A percentile compares a stretch with the other conserved stretches of the same genome.
Conservation (phyloP, 176 grass and related monocot species). For the Ananas comosus region DNA sequence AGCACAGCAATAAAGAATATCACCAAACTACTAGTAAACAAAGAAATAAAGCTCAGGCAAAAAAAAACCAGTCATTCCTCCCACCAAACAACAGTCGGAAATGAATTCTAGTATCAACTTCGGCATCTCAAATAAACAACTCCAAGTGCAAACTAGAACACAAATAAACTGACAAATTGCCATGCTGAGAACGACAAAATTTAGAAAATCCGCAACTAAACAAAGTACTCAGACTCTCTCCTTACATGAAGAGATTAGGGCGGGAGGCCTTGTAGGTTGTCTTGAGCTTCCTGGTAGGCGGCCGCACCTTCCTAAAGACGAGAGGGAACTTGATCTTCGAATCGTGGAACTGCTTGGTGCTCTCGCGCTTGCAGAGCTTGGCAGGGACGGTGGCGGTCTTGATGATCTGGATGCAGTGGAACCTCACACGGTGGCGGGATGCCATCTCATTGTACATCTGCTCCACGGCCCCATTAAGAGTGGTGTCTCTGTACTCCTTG, state of each 20-base stretch:
- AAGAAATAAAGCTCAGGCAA: no score
- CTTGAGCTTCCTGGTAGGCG: slow-evolving; percentile 64
- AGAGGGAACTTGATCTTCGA: slow-evolving; percentile 77
- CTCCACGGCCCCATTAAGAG: slow-evolving; percentile 67
- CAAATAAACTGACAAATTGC: no score
- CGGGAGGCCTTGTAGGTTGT: slow-evolving; percentile 71
- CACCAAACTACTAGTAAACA: no score
- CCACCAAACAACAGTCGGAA: no score
- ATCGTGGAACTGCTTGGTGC: slow-evolving; percentile 86
- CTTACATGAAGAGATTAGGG: slow-evolving; percentile 68
- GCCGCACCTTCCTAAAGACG: slow-evolving; percentile 60
- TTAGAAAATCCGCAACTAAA: slow-evolving; percentile 1
- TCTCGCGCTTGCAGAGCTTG: slow-evolving; percentile 70
- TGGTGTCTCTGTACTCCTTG: slow-evolving; percentile 79
- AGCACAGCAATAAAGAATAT: no score
- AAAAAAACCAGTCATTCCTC: no score
- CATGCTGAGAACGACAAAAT: neutral
- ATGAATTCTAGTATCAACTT: no score
- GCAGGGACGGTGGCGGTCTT: slow-evolving; percentile 51
- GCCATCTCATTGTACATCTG: slow-evolving; percentile 91
- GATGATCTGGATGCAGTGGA: slow-evolving; percentile 71
- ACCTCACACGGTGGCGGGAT: slow-evolving; percentile 68
- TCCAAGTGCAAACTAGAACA: no score
- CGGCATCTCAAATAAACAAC: no score
- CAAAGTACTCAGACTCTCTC: neutral